Conservation (phyloP, 768 basidiomycete species). For the Lactarius akahatsu region DNA sequence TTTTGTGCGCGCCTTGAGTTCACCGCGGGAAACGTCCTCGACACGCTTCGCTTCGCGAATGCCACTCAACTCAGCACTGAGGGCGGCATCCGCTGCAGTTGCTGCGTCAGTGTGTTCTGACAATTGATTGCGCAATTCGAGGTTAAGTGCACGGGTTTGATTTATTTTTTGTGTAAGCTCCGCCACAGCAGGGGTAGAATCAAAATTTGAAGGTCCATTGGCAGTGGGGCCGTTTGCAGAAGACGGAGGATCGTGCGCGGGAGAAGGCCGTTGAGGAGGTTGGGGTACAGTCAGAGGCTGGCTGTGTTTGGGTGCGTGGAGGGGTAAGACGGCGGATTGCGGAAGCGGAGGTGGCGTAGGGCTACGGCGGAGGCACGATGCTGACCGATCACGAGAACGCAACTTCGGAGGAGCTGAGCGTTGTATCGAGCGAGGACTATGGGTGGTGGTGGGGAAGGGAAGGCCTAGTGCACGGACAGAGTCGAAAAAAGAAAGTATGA, state of each 20-base stretch:
- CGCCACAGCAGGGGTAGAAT: slow-evolving; percentile 67
- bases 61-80: slow-evolving; percentile 62
- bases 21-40: slow-evolving; percentile 76
- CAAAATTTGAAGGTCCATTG: slow-evolving; percentile 44
- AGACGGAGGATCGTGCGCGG: slow-evolving; percentile 19
- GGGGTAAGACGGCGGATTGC: slow-evolving; percentile 74
- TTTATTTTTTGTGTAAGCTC: slow-evolving; percentile 78
- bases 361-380: slow-evolving; percentile 44
- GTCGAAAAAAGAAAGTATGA: slow-evolving; percentile 11
- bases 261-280: slow-evolving; percentile 26
- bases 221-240: slow-evolving; percentile 22
- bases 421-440: slow-evolving; percentile 25
- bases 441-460: slow-evolving; percentile 29
- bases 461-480: slow-evolving; percentile 19
- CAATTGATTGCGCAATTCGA: slow-evolving; percentile 70
- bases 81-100: slow-evolving; percentile 53
- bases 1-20: slow-evolving; percentile 83
- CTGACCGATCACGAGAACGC: slow-evolving; percentile 40
- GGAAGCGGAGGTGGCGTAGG: slow-evolving; percentile 82
- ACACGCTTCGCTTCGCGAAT: slow-evolving; percentile 79
- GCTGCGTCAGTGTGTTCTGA: slow-evolving; percentile 44
- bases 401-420: slow-evolving; percentile 54
- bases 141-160: slow-evolving; percentile 55
- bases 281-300: slow-evolving; percentile 32
- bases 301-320: slow-evolving; percentile 56